These are phyloP conservation scores for Monsonia emarginata DNA, from an alignment of 441 rosid genomes.

Conservation along the genomic window DNA sequence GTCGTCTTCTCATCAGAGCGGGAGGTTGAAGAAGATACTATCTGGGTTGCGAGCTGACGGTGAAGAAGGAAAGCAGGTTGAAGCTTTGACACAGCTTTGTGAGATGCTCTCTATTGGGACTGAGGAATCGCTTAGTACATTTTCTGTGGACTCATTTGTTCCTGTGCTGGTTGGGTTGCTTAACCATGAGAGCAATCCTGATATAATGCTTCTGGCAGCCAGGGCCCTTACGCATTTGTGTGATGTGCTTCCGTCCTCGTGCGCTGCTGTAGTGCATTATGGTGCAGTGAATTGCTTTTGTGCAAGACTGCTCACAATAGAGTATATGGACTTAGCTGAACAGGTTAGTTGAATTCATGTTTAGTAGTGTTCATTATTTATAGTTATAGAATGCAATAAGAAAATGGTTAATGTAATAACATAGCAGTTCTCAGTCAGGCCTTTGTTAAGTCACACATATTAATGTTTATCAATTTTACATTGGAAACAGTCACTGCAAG, in stretches of 20 bases:
- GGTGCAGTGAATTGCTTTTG: slow-evolving; percentile 87
- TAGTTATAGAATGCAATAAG: not conserved
- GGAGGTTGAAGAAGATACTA: slow-evolving; percentile 86
- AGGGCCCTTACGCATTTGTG: slow-evolving; percentile 95
- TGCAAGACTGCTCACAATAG: slow-evolving; percentile 89
- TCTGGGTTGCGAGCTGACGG: slow-evolving; percentile 87
- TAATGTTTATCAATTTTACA: slow-evolving; percentile 16
- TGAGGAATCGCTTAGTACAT: slow-evolving; percentile 84
- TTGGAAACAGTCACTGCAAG: slow-evolving; percentile 76
- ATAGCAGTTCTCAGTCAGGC: not conserved
- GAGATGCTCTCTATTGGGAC: slow-evolving; percentile 96
- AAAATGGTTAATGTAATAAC: not conserved
- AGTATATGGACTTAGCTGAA: slow-evolving; percentile 98
- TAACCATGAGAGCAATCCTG: slow-evolving; percentile 89
- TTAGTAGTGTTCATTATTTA: not conserved
- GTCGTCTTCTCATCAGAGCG: slow-evolving; percentile 71
- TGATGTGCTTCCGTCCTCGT: slow-evolving; percentile 96
- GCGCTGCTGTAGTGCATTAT: slow-evolving; percentile 97
- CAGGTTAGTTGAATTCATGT: slow-evolving; percentile 44
- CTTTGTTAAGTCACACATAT: slow-evolving; percentile 1
- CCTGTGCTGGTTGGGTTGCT: slow-evolving; percentile 85
- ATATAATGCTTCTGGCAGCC: slow-evolving; percentile 95
- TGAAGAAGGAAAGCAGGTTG: slow-evolving; percentile 96
- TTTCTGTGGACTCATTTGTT: slow-evolving; percentile 91
- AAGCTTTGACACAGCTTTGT: slow-evolving; percentile 94